Base-by-base conservation (phyloP, 768 basidiomycete genomes). In the Gautieria morchelliformis region DNA sequence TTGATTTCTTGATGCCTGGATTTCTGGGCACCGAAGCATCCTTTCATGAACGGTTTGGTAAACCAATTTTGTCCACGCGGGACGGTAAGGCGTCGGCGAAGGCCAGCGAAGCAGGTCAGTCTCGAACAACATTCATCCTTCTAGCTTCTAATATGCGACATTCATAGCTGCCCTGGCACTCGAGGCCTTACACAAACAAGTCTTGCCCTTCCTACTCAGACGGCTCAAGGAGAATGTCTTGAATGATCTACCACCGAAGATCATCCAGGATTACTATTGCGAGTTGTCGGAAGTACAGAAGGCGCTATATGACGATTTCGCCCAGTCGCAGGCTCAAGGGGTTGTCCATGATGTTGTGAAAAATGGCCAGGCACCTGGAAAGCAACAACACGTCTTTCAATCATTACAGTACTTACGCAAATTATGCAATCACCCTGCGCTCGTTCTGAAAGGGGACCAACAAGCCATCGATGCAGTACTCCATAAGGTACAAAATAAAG, bases 1-100 rank as follows among this genome's bases (percentile, higher is more conserved):
- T 99, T 69, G 96, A 99, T 71, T 99, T 98, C 73, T 74, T 99
- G 62, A 99, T 99, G 96, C 96, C 96, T 15, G 96, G 96, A 4
- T 98, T 99, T 74, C 74, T 99, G 52, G 96, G 96, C n/a, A 93
- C 88, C 12, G 96, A 98, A 69, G 70, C 84, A 14, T 87, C 85
- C 2, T 99, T 99, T 75, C 95, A 92, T 64, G 93, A 98, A 58
- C 82, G 91, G 32, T 99, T 96, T 66, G 86, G 92, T 60, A 96
- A 94, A 66, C 96, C 96, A 1, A 98, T 99, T 49, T 72, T 96
- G 52, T 89, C 92, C 6, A 93, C 92, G 68, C 81, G 94, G 49
- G 96, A 98, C 62, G 94, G 93, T 1, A 99, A 97, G 70, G 71
- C 71, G 12, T 74, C 75, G 5, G 81, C 89, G 17, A 96, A 93